Evolutionary conservation across 306 rosid genomes (phyloP), one percentile per base, ranked within the genome.

Genomic region (Cucurbita pepo): DNA sequence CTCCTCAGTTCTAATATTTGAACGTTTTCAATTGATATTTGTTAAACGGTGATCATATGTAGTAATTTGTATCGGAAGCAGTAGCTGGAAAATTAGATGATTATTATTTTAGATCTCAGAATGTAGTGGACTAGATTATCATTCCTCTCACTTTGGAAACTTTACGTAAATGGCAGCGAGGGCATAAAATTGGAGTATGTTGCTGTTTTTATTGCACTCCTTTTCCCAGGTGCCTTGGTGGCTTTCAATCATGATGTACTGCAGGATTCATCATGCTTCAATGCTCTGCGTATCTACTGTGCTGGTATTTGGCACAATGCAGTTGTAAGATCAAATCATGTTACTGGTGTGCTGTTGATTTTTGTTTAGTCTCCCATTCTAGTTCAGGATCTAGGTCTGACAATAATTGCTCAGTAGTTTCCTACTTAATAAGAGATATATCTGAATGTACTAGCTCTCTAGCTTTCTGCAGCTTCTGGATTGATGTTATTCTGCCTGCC

Each of bases 291-390:
- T 1, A 78, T 92, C 11, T 92, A 90, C 73, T 84, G 92, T 79
- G 95, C 97, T 79, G 97, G 97, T 64, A 78, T 92, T 78, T 92
- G 96, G 97, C 97, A 92, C 85, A 92, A 92, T 79, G 96, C 95
- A 79, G 88, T 90, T 71, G 97, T 92, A 85, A 82, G 90, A 54
- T 75, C 66, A 62, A 44, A 0, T 66, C 6, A 7, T 58, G 67
- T 65, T 50, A 10, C 15, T 62, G 34, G 10, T 22, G 45, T 41
- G 8, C 56, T 6, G 30, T 41, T 53, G 45, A 13, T 69, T 64
- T 75, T 53, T 11, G 8, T 52, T 19, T 10, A 51, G 18, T 34
- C 19, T 43, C 13, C 25, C 15, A 15, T 41, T 5, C 15, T 64
- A 40, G 53, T 34, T 43, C 34, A 4, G 51, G 34, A 19, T 43